Evolutionary conservation across 805 yeast species (phyloP).

Genomic region (Suhomyces sp.): DNA sequence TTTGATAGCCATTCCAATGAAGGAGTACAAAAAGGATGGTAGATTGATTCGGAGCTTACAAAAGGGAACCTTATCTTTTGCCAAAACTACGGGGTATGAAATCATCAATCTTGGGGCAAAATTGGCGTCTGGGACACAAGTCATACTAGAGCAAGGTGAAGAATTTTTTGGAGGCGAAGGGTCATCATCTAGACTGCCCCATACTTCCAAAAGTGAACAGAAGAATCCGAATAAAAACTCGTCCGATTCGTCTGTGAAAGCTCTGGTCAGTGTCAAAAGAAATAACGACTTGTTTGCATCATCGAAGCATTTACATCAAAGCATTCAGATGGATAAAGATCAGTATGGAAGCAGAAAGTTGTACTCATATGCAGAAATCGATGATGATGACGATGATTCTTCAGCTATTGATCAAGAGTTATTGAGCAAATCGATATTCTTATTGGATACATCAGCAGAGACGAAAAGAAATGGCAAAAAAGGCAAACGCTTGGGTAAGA

Average conservation of each 20-base stretch:
- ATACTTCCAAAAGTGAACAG: not conserved
- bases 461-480: not conserved
- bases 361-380: constrained; percentile 31
- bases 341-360: constrained; percentile 21
- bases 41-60: constrained; percentile 65
- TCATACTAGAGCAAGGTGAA: constrained; percentile 74
- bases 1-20: constrained; percentile 66
- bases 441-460: constrained; percentile 15
- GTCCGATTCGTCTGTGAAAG: not conserved
- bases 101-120: constrained; percentile 78
- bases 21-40: constrained; percentile 74
- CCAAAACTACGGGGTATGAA: constrained; percentile 77
- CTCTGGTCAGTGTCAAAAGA: not conserved
- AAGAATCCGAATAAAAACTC: not conserved
- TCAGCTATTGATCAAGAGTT: constrained; percentile 14
- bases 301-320: constrained; percentile 23
- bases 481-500: constrained; percentile 16
- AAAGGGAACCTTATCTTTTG: constrained; percentile 70
- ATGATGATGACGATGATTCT: constrained; percentile 23
- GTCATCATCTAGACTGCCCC: constrained; percentile 39
- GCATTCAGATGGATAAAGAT: constrained; percentile 16
- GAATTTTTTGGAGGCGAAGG: constrained; percentile 76
- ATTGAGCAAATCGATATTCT: constrained; percentile 21
- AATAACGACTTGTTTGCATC: constrained; percentile 15
- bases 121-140: constrained; percentile 85